Conservation (phyloP, 805 yeast species). For the Monosporozyma unispora region DNA sequence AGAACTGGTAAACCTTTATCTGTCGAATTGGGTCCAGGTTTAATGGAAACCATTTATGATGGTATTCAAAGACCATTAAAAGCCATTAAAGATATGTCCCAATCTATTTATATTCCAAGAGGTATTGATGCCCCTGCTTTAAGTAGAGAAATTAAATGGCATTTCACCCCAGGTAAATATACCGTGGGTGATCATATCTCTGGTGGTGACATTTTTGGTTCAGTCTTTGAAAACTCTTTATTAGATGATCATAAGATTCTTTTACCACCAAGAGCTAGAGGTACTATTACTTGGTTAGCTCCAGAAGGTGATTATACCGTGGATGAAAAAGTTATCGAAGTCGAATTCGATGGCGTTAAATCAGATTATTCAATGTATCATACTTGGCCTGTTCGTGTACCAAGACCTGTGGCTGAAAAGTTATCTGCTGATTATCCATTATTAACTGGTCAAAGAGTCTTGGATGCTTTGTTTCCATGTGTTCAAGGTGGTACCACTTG, state of each 20-base stretch:
- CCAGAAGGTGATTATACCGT: constrained; percentile 84
- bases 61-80: constrained; percentile 99
- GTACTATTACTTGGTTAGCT: constrained; percentile 87
- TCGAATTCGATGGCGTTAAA: constrained; percentile 86
- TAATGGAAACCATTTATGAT: constrained; percentile 98
- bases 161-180: constrained; percentile 63
- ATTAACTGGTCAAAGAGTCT: constrained; percentile 96
- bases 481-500: constrained; percentile 99
- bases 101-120: constrained; percentile 95
- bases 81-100: constrained; percentile 78
- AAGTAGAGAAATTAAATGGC: constrained; percentile 71
- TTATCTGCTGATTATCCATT: constrained; percentile 89
- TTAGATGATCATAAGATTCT: constrained; percentile 87
- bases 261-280: constrained; percentile 97
- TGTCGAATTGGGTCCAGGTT: constrained; percentile 98
- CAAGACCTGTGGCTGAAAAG: constrained; percentile 96
- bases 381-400: constrained; percentile 99
- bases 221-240: constrained; percentile 88
- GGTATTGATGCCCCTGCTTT: constrained; percentile 97
- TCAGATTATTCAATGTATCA: constrained; percentile 87
- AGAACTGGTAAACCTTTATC: constrained; percentile 99
- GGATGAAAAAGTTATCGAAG: constrained; percentile 83
- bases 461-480: constrained; percentile 96
- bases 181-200: constrained; percentile 95
- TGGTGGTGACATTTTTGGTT: constrained; percentile 96